These are phyloP conservation scores for Claviceps sorghi DNA, from an alignment of 2,329 filamentous ascomycete species.

Conservation along the genomic window DNA sequence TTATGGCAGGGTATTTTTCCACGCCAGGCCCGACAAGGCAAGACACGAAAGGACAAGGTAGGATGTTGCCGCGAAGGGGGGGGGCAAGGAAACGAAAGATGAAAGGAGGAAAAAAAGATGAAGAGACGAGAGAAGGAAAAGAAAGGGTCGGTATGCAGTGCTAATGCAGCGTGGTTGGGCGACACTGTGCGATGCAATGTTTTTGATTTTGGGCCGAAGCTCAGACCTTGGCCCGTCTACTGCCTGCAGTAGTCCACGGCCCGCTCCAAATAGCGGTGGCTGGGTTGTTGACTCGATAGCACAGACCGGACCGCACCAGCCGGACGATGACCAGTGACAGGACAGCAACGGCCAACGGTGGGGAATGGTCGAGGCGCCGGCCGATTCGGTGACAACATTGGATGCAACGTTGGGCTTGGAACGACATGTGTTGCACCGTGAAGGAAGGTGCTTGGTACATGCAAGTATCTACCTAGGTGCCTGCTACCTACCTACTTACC, in stretches of 20 bases:
- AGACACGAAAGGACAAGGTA: background rate
- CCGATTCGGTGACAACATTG: no score
- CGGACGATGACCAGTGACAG: no score
- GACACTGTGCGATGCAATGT: background rate
- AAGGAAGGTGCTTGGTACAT: no score
- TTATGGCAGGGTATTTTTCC: background rate
- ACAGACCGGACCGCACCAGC: background rate
- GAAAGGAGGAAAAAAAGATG: background rate
- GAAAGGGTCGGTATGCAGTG: background rate
- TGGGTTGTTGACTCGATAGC: background rate
- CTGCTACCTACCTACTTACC: no score
- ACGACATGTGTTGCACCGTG: no score
- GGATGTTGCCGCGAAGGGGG: background rate
- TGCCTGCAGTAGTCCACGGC: background rate
- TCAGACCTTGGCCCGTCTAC: conserved; percentile 1
- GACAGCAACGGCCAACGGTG: no score
- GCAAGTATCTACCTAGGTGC: no score
- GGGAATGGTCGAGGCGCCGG: no score
- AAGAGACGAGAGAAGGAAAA: background rate
- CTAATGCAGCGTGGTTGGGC: background rate
- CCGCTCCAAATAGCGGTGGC: background rate
- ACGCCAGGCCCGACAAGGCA: background rate
- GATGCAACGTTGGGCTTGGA: no score
- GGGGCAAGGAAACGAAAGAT: no score
- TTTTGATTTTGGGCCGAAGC: conserved; percentile 7